These are phyloP conservation scores for Coemansia sp. DNA, from an alignment of 192 early-diverging fungal species.

Conservation along the genomic window DNA sequence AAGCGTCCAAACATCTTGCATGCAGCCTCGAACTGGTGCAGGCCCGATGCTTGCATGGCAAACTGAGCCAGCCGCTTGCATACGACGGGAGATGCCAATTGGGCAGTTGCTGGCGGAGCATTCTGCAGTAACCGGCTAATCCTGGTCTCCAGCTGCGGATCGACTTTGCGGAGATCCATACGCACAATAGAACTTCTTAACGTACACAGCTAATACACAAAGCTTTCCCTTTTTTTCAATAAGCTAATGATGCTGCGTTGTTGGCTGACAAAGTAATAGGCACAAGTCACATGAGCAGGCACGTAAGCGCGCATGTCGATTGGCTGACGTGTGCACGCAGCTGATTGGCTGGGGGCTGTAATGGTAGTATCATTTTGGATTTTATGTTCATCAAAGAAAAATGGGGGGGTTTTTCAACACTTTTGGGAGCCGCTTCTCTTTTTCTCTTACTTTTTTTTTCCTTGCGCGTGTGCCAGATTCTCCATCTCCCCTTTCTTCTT, in stretches of 20 bases:
- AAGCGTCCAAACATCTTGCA: conserved; percentile 51
- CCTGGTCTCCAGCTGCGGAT: conserved; percentile 23
- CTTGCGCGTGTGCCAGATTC: background rate
- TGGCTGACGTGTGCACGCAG: conserved; percentile 1
- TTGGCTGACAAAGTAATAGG: too few species aligned
- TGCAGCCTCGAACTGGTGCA: conserved; percentile 34
- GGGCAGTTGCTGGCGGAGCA: conserved; percentile 9
- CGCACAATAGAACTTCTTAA: background rate
- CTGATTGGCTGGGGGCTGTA: conserved; percentile 13
- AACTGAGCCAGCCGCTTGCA: conserved; percentile 45
- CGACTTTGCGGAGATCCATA: conserved; percentile 32
- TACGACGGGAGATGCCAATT: conserved; percentile 20
- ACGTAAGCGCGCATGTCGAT: conserved; percentile 2
- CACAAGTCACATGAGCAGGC: conserved; percentile 2
- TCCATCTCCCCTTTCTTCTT: conserved; percentile 4
- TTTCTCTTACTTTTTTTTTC: conserved; percentile 9
- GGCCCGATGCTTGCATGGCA: conserved; percentile 10
- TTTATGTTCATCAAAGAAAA: conserved; percentile 8
- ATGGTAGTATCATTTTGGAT: conserved; percentile 10
- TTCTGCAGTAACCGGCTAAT: conserved; percentile 23
- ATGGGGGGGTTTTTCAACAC: background rate
- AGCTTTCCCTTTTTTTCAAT: too few species aligned
- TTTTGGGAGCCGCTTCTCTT: conserved; percentile 2
- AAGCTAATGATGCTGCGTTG: too few species aligned
- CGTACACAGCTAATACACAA: too few species aligned